Conservation (phyloP, 1,284 basidiomycete species). For the Ustilago hordei region DNA sequence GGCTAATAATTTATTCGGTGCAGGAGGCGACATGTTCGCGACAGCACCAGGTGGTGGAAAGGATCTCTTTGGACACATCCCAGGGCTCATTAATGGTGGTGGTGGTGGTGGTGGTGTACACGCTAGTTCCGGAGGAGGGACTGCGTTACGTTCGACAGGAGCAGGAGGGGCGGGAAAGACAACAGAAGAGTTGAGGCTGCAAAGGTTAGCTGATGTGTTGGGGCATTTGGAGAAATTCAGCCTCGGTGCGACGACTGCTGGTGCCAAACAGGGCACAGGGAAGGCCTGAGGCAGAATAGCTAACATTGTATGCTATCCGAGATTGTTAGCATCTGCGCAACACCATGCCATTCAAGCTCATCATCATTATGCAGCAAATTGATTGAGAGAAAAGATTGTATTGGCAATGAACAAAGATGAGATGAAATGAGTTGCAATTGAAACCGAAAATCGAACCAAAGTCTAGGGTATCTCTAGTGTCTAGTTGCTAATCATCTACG, state of each 20-base stretch:
- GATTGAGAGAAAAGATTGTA: not conserved
- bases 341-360: not conserved
- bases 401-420: not conserved
- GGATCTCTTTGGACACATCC: constrained; percentile 44
- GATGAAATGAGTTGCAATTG: not conserved
- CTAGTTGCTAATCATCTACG: constrained; percentile 3
- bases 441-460: constrained; percentile 18
- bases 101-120: not conserved
- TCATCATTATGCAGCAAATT: not conserved
- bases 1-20: constrained; percentile 24
- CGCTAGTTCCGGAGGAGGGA: constrained; percentile 4
- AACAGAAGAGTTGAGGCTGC: constrained; percentile 26
- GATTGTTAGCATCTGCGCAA: not conserved
- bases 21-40: constrained; percentile 13
- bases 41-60: constrained; percentile 7
- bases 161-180: constrained; percentile 10
- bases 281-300: not conserved
- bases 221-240: constrained; percentile 39
- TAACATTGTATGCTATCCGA: not conserved
- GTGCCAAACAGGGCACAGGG: constrained; percentile 8
- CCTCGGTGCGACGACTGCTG: constrained; percentile 4
- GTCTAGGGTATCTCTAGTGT: not conserved
- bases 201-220: constrained; percentile 40
- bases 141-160: not conserved
- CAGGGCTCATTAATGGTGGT: constrained; percentile 26